Percentiles rank a stretch among this genome's conserved stretches.
Conservation (phyloP, 1,139 yeast species). For the Dujonia santamariae region DNA sequence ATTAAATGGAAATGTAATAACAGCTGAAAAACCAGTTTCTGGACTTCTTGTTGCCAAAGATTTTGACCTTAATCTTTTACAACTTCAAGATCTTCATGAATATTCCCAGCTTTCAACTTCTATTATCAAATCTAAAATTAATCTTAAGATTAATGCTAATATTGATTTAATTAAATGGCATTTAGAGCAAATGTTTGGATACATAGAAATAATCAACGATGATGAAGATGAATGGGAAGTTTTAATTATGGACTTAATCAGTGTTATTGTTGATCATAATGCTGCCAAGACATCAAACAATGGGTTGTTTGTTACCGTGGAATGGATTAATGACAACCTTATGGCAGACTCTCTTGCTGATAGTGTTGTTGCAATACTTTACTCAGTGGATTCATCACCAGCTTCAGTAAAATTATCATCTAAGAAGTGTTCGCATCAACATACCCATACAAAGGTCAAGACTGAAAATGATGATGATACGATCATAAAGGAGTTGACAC, state of each 20-base stretch:
- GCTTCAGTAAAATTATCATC: conserved; percentile 89
- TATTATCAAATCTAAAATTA: conserved; percentile 77
- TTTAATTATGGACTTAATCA: conserved; percentile 45
- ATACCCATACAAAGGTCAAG: conserved; percentile 20
- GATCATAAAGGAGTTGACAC: conserved; percentile 12
- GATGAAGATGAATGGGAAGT: conserved; percentile 56
- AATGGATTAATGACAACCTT: conserved; percentile 83
- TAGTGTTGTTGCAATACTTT: conserved; percentile 81
- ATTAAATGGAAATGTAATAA: conserved; percentile 12
- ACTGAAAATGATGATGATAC: conserved; percentile 13
- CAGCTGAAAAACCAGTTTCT: conserved; percentile 51
- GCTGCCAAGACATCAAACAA: conserved; percentile 30
- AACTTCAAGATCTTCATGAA: conserved; percentile 83
- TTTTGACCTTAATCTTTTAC: conserved; percentile 79
- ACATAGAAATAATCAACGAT: conserved; percentile 62
- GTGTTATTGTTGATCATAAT: conserved; percentile 43
- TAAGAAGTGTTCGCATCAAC: conserved; percentile 48
- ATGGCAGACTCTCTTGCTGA: conserved; percentile 95
- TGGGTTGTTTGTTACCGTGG: conserved; percentile 54
- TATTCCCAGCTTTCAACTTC: conserved; percentile 87
- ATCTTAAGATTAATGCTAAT: conserved; percentile 75
- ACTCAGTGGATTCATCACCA: conserved; percentile 92
- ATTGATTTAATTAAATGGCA: conserved; percentile 84
- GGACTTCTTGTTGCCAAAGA: conserved; percentile 92
- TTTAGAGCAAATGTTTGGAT: conserved; percentile 93